Percentiles rank a stretch among this genome's conserved stretches.
Evolutionary conservation across 257 asterid genomes (phyloP).

Genomic region (Leptodermis oblonga): DNA sequence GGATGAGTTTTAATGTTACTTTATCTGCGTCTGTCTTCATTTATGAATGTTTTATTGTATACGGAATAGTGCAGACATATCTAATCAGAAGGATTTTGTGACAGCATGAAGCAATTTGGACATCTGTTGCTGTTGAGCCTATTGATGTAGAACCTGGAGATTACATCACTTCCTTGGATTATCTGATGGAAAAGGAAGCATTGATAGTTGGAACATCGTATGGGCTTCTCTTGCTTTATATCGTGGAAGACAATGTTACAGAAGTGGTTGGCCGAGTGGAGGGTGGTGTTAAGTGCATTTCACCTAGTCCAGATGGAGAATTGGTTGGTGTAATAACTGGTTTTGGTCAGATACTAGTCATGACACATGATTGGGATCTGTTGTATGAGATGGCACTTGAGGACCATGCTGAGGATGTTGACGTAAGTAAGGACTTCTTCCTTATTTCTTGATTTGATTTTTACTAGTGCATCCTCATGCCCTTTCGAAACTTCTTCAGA

Average conservation of each 20-base stretch:
- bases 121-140: conserved; percentile 33
- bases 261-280: conserved; percentile 90
- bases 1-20: background rate
- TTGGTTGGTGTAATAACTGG: conserved; percentile 76
- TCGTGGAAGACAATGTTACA: conserved; percentile 51
- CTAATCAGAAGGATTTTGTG: conserved; percentile 20
- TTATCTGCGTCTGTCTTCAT: background rate
- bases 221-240: conserved; percentile 70
- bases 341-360: conserved; percentile 77
- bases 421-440: conserved; percentile 80
- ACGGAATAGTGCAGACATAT: background rate
- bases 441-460: conserved; percentile 22
- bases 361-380: conserved; percentile 98
- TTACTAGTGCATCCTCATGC: background rate
- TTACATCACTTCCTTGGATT: conserved; percentile 70
- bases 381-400: conserved; percentile 79
- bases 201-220: conserved; percentile 71
- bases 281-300: conserved; percentile 91
- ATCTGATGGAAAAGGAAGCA: conserved; percentile 93
- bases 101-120: conserved; percentile 52
- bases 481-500: background rate
- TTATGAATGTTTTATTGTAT: background rate
- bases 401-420: conserved; percentile 69
- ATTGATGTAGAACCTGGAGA: conserved; percentile 78
- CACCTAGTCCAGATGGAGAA: conserved; percentile 99